Base-by-base conservation (phyloP, 1,284 basidiomycete species). In the Leccinum angustisporum region DNA sequence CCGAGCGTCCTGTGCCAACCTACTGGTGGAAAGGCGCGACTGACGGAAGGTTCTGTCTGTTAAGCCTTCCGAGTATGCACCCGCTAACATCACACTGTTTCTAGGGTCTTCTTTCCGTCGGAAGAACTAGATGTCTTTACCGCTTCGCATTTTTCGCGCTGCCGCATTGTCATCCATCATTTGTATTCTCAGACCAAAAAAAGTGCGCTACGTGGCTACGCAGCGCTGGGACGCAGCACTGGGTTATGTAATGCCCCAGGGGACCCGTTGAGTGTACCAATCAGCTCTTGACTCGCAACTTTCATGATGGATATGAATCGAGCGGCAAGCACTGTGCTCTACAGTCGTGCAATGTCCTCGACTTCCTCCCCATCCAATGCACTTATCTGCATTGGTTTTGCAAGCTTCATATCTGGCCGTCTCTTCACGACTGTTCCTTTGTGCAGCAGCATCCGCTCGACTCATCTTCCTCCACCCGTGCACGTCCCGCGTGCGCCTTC, bases 1-100 rank as follows among this genome's bases (percentile, higher is more conserved):
- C 87, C 93, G 64, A 94, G 91, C 72, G 94, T 98, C 66, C 85
- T 99, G 69, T 98, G 95, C 86, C 97, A 98, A 80, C 97, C 97
- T 61, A 98, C 96, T 63, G 97, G 97, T 84, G 97, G 97, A 84
- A 98, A 93, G 86, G 97, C 96, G 73, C 90, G 96, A 78, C 82
- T 99, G 80, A 98, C 96, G 67, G 97, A 98, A 84, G 97, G 96
- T 97, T 75, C 72, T 91, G 84, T 27, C 25, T 63, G 61, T 58
- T 60, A 65, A 54, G 68, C 46, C 34, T 38, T 63, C 60, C 57
- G 31, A 16, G 1, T 2, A 38, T 48, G 7, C 34, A 30, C 51
- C 1, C 13, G 7, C 58, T 70, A 9, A 75, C 31, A 4, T 46
- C 18, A 21, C 27, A 4, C 27, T 36, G 56, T 63, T 4, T 54